Evolutionary conservation across 495 filamentous ascomycete species (phyloP), one percentile per base, ranked within the genome.

Genomic region (Daldinia bambusicola): DNA sequence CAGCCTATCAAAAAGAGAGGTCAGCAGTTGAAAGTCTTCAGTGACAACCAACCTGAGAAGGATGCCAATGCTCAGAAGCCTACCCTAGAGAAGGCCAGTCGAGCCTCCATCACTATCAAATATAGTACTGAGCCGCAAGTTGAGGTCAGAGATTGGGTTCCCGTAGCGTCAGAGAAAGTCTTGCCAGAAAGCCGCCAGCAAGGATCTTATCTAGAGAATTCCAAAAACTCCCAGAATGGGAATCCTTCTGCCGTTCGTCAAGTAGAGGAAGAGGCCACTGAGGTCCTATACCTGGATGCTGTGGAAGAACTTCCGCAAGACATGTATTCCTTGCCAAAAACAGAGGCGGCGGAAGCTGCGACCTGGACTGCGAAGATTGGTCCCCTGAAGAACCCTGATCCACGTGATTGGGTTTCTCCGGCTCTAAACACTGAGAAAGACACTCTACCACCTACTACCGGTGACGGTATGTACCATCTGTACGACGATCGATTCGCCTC

Each of bases 21-120:
- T 10, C 40, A 52, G 36, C 57, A 77, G 63, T 89, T 89, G 20
- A 74, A 79, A 18, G 84, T 96, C 36, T 94, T 92, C 80, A 89
- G 89, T 70, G 93, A 92, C 75, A 72, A 74, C 13, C 76, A 82
- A 50, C 20, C 67, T 18, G 74, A 78, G 16, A 61, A 73, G 26
- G 67, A 72, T 37, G 8, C 10, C 40, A 65, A 52, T 0, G 12
- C 6, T 26, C 18, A 66, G 31, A 20, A 30, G 31, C 31, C 30
- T 34, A 20, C 50, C 6, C 38, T 34, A 10, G 55, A 48, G 7
- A 37, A 66, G 10, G 41, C 51, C 14, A 31, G 32, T 9, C 38
- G 20, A 31, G 60, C 50, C 13, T 38, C 40, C 12, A 38, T 36
- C 20, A 52, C 51, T 10, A 8, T 43, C 18, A 62, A 58, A 16